Evolutionary conservation across 192 early-diverging fungal genomes (phyloP), one percentile per base, ranked within the genome.

Genomic region (Podochytrium sp.): DNA sequence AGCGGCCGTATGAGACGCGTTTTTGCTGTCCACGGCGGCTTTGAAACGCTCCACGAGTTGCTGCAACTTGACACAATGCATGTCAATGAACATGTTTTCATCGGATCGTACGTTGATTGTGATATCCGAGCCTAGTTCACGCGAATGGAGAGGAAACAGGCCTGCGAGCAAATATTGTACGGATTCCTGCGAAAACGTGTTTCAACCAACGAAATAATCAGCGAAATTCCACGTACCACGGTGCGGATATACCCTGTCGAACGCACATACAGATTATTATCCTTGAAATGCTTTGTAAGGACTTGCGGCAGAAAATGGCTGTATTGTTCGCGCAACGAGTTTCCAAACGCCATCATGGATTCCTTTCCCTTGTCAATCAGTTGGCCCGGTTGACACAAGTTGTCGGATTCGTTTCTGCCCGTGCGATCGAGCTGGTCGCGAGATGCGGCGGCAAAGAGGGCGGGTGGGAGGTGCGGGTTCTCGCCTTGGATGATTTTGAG

Each of bases 81-180:
- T 39, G 35, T 71, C 77, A 73, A 66, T 65, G 49, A 42, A 65
- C 55, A 65, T 65, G 32, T 76, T 68, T 52, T 70, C 65, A 37
- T 29, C 47, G 27, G 40, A 56, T 0, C n/a, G 37, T 2, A 76
- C 27, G 59, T 76, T 53, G 23, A 68, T 60, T 18, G 25, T 20
- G 37, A 76, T 35, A 32, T 78, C 53, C 2, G 12, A 40, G 7
- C 76, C 71, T 16, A 34, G 30, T 25, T 47, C 30, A n/a, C 78
- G 61, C 6, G 56, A 64, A n/a, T 47, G 53, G 23, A 63, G 40
- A 1, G 91, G 89, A 69, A 86, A 88, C 72, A 92, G 75, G 0
- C 91, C 90, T 16, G 81, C 78, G 34, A 92, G 56, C 3, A 86
- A 67, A 65, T 86, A 86, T 67, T 91, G 88, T 38, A 92, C 78